Percentiles rank a stretch among this genome's conserved stretches.
Conservation (phyloP, 768 basidiomycete genomes). For the Suillus paluster region DNA sequence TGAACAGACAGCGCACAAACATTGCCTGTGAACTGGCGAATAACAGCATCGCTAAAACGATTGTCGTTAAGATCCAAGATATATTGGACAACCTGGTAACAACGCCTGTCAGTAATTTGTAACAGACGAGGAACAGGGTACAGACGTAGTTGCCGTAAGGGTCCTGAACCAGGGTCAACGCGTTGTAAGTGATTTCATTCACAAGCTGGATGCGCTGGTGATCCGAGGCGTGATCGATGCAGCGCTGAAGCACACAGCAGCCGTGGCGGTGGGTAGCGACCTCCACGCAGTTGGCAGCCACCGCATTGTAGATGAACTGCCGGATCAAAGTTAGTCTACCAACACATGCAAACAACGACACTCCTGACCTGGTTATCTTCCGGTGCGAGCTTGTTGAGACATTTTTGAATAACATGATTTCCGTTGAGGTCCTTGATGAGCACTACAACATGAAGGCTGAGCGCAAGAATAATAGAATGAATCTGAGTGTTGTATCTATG, state of each 20-base stretch:
- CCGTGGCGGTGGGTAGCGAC: conserved; percentile 98
- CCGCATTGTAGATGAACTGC: conserved; percentile 98
- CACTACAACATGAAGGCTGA: conserved; percentile 97
- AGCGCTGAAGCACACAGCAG: conserved; percentile 97
- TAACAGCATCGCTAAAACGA: conserved; percentile 96
- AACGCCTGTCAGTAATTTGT: conserved; percentile 7
- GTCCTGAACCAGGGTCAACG: conserved; percentile 96
- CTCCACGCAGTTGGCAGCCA: conserved; percentile 98
- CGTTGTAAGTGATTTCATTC: conserved; percentile 98
- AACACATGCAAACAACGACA: not conserved
- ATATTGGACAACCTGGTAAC: conserved; percentile 89
- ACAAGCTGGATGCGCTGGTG: conserved; percentile 95
- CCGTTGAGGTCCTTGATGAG: conserved; percentile 99
- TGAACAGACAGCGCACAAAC: conserved; percentile 97
- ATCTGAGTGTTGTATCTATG: conserved; percentile 88
- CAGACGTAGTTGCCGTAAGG: conserved; percentile 92
- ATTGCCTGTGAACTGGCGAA: conserved; percentile 96
- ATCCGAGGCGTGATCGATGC: conserved; percentile 97
- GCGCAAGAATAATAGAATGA: conserved; percentile 93
- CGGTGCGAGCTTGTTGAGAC: conserved; percentile 95
- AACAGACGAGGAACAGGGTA: conserved; percentile 14
- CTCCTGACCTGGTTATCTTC: conserved; percentile 92
- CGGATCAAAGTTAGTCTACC: not conserved
- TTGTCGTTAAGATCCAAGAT: conserved; percentile 98
- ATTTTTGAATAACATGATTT: conserved; percentile 99